Conservation (phyloP, 306 rosid species). For the Astragalus membranaceus region DNA sequence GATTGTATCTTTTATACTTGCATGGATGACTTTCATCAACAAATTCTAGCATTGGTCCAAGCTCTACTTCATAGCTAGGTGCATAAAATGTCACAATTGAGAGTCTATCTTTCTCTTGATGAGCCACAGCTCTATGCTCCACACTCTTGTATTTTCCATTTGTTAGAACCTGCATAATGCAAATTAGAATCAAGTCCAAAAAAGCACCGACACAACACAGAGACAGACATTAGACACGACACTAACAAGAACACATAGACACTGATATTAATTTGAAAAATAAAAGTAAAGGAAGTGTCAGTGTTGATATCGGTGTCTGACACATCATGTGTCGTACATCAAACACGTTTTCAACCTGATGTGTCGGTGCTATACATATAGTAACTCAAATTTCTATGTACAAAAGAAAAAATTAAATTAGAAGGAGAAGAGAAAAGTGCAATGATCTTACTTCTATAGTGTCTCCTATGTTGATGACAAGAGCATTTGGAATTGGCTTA, state of each 20-base stretch:
- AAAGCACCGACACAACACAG: background rate
- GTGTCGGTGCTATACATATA: no score
- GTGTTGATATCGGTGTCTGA: no score
- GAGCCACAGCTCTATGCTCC: conserved; percentile 93
- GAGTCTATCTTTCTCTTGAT: conserved; percentile 61
- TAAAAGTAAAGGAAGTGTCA: no score
- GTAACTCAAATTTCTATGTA: no score
- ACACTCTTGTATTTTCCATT: conserved; percentile 94
- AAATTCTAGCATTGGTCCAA: conserved; percentile 74
- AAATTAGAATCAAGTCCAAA: conserved; percentile 4
- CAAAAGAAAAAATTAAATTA: background rate
- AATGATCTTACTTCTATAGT: conserved; percentile 63
- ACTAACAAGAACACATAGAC: no score
- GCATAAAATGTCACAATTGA: conserved; percentile 89
- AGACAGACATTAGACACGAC: no score
- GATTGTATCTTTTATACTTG: conserved; percentile 75
- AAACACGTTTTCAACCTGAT: no score
- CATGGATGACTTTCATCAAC: conserved; percentile 60
- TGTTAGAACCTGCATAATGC: conserved; percentile 64
- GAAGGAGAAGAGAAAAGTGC: background rate
- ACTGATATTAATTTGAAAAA: no score
- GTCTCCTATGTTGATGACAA: conserved; percentile 91
- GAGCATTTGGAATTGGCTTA: conserved; percentile 77
- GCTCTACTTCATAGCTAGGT: conserved; percentile 82
- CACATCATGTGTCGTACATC: no score